These are phyloP conservation scores for Ulmus americana DNA, from an alignment of 331 rosid species.

Conservation along the genomic window DNA sequence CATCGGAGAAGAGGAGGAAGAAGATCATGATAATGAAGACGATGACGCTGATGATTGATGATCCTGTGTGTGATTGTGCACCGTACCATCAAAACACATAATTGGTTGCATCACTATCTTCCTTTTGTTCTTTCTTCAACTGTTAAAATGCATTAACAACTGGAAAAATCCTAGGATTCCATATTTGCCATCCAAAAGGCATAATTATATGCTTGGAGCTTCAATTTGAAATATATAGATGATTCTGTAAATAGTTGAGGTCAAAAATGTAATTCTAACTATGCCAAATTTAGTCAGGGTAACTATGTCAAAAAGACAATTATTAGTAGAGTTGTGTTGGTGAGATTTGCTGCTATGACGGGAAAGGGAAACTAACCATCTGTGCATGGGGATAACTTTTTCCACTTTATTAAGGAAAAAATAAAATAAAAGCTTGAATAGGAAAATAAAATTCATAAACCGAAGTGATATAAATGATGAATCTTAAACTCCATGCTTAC, in stretches of 20 bases:
- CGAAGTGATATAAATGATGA: neutral
- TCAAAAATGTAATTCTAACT: too few species aligned
- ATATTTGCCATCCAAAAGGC: neutral
- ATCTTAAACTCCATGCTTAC: neutral
- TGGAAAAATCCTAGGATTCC: neutral
- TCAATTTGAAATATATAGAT: too few species aligned
- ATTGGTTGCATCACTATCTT: constrained; percentile 36
- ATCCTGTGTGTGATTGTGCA: constrained; percentile 41
- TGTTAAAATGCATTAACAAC: too few species aligned
- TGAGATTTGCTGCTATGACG: constrained; percentile 8
- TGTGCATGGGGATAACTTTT: constrained; percentile 2
- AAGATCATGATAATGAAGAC: constrained; percentile 12
- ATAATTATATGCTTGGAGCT: neutral
- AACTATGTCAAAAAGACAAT: constrained; percentile 17
- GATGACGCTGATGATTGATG: constrained; percentile 4
- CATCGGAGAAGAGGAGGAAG: neutral
- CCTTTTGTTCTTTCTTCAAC: too few species aligned
- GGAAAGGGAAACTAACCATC: constrained; percentile 1
- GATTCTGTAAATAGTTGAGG: too few species aligned
- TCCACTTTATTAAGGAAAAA: neutral
- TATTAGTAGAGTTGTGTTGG: constrained; percentile 1
- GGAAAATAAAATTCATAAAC: neutral
- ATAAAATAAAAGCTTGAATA: too few species aligned
- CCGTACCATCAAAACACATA: constrained; percentile 29
- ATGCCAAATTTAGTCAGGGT: neutral